A percentile compares a stretch with the other conserved stretches of the same genome.
These are phyloP conservation scores for Paramecium bursaria DNA, from an alignment of 73 alveolate species.

Conservation along the genomic window DNA sequence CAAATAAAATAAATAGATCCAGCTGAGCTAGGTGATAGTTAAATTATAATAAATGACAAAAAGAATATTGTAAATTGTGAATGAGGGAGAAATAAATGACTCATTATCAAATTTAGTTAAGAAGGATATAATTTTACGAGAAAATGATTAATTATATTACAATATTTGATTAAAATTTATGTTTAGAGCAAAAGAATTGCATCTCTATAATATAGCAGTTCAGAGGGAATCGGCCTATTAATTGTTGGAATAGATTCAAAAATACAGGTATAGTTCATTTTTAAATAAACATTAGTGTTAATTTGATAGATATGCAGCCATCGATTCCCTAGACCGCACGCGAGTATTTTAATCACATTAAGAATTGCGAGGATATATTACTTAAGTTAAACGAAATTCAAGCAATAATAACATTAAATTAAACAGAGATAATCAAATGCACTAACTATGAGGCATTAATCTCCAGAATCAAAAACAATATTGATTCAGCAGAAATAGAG, in stretches of 20 bases:
- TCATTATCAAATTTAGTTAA: too few species aligned
- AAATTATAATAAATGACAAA: too few species aligned
- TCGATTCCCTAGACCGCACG: too few species aligned
- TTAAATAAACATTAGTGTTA: neutral
- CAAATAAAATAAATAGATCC: too few species aligned
- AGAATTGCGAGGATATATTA: constrained; percentile 27
- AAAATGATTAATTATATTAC: too few species aligned
- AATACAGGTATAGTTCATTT: too few species aligned
- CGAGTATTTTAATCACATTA: constrained; percentile 26
- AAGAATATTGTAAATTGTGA: too few species aligned
- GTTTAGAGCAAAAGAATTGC: constrained; percentile 51
- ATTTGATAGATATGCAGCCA: neutral
- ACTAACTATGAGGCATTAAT: constrained; percentile 50
- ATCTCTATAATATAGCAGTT: constrained; percentile 20
- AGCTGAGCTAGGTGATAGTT: too few species aligned
- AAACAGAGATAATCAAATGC: neutral
- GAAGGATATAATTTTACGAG: too few species aligned
- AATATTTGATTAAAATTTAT: too few species aligned
- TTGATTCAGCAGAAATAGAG: neutral
- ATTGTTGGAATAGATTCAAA: neutral
- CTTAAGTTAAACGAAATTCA: constrained; percentile 1
- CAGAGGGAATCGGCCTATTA: constrained; percentile 19
- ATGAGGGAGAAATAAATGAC: too few species aligned
- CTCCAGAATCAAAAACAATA: too few species aligned
- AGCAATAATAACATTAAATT: neutral